A percentile compares a stretch with the other conserved stretches of the same genome.
Evolutionary conservation across 2,329 filamentous ascomycete genomes (phyloP).

Genomic region (Aspergillus luchuensis): DNA sequence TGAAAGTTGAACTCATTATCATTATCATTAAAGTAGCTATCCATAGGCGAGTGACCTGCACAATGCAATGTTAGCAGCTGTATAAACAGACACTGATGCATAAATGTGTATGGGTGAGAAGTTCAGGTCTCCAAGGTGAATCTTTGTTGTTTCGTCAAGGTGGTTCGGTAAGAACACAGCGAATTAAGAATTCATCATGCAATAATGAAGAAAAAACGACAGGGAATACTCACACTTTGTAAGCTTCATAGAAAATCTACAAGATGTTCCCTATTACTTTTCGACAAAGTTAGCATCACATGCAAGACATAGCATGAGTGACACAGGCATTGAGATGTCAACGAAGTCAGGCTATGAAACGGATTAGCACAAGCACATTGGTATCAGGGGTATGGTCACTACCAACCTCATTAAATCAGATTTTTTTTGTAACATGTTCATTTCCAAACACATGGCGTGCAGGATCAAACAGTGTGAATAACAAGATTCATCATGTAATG

Average conservation of each 20-base stretch:
- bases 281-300: slow-evolving; percentile 31
- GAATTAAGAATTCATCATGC: slow-evolving; percentile 63
- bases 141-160: slow-evolving; percentile 59
- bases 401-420: slow-evolving; percentile 71
- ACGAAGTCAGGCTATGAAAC: slow-evolving; percentile 43
- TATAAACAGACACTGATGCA: slow-evolving; percentile 11
- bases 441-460: slow-evolving; percentile 53
- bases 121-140: slow-evolving; percentile 70
- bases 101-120: slow-evolving; percentile 14
- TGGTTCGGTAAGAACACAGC: slow-evolving; percentile 67
- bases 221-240: slow-evolving; percentile 27
- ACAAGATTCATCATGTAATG: slow-evolving; percentile 61
- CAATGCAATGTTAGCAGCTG: slow-evolving; percentile 28
- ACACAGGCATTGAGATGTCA: slow-evolving; percentile 35
- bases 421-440: slow-evolving; percentile 67
- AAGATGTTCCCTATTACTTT: slow-evolving; percentile 20
- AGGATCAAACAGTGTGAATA: slow-evolving; percentile 73
- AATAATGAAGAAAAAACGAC: slow-evolving; percentile 13
- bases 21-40: background rate
- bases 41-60: background rate
- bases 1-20: background rate
- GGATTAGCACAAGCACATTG: slow-evolving; percentile 34
- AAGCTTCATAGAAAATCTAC: slow-evolving; percentile 4
- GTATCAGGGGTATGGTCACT: background rate
- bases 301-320: slow-evolving; percentile 26